Evolutionary conservation across 192 early-diverging fungal species (phyloP), one percentile per base, ranked within the genome.

Genomic region (Geranomyces variabilis): DNA sequence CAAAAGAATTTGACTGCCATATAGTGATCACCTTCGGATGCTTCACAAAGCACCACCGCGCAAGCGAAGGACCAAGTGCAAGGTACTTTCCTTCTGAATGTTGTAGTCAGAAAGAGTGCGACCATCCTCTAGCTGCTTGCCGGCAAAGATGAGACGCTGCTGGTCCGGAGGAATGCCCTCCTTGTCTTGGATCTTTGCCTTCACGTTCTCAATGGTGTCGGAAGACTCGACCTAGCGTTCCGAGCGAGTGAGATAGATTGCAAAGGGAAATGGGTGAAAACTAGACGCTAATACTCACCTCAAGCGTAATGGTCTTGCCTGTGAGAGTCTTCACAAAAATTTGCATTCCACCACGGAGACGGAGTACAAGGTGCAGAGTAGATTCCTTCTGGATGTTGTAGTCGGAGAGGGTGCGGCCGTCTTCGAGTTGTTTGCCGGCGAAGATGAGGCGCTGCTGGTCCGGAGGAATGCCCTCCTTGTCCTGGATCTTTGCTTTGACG

Each of bases 301-400:
- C 73, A 0, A 75, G 58, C 7, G 93, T 95, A 74, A 95, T 93
- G 74, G 94, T 95, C 87, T 94, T 95, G 75, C 94, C 94, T 9
- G 94, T 95, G 1, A 95, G 80, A 15, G 94, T 96, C 87, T 96
- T 91, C 46, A 91, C 90, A 34, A 90, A 91, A 21, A 91, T 90
- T 45, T 90, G 89, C 90, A 90, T 91, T 65, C 79, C 79, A 64
- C 79, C 75, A 45, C 78, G 78, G 28, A 79, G 70, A 58, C 89
- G 84, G 64, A 87, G 81, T 19, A 89, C 88, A 30, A 92, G 80
- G 75, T 89, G 89, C 17, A 92, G 77, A 58, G 90, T 91, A 43
- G 87, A 88, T 77, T 89, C 85, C 73, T 87, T 83, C 62, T 88
- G 82, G 70, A 91, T 86, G 79, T 85, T 83, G 81, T 83, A 83